These are phyloP conservation scores for Maudiozyma pseudohumilis DNA, from an alignment of 805 yeast genomes.

Conservation along the genomic window DNA sequence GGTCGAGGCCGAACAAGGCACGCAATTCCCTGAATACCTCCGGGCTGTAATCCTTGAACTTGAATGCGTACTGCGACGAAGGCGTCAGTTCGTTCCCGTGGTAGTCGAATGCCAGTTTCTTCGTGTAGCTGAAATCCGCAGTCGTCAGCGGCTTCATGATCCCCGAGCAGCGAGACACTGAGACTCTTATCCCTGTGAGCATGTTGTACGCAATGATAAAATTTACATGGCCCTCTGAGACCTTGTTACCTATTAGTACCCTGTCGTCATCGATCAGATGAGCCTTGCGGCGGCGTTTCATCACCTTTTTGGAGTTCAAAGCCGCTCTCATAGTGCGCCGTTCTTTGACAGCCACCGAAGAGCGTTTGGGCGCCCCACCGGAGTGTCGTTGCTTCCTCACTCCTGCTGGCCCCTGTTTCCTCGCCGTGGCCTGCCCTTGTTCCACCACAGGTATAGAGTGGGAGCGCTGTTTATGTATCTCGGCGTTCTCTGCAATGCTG, in stretches of 20 bases:
- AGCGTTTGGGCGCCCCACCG: too few relatives aligned
- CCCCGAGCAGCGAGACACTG: constrained; percentile 88
- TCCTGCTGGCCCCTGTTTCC: too few relatives aligned
- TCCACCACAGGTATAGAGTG: too few relatives aligned
- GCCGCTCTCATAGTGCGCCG: constrained; percentile 43
- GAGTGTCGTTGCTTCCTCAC: too few relatives aligned
- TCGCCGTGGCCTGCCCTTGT: too few relatives aligned
- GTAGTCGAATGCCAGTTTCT: constrained; percentile 78
- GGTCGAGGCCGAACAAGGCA: constrained; percentile 73
- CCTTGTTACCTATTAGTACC: constrained; percentile 69
- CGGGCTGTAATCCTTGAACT: constrained; percentile 93
- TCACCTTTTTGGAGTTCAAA: constrained; percentile 35
- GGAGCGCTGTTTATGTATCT: too few relatives aligned
- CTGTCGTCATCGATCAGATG: constrained; percentile 39
- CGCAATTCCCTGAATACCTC: constrained; percentile 85
- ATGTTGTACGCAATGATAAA: constrained; percentile 92
- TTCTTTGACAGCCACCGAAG: too few relatives aligned
- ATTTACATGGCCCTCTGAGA: constrained; percentile 87
- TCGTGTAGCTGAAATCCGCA: constrained; percentile 58
- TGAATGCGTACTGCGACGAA: constrained; percentile 88
- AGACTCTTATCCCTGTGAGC: constrained; percentile 93
- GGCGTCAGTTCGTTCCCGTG: constrained; percentile 87
- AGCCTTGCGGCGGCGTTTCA: constrained; percentile 34
- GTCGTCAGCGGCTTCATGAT: constrained; percentile 60
- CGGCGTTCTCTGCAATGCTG: too few relatives aligned